Evolutionary conservation across 108 stramenopile genomes (phyloP).

Genomic region (Nannochloropsis salina): DNA sequence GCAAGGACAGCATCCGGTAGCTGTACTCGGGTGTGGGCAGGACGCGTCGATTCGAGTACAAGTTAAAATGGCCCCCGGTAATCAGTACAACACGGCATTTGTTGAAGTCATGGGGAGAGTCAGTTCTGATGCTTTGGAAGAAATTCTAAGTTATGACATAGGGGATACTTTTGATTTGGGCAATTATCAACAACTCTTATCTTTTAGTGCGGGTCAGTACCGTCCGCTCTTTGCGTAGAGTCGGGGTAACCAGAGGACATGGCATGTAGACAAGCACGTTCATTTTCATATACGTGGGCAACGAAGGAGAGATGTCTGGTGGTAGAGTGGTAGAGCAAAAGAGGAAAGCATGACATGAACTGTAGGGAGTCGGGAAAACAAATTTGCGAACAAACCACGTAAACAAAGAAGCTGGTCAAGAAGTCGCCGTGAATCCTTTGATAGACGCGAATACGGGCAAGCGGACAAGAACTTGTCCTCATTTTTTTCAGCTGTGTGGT

Average conservation of each 20-base stretch:
- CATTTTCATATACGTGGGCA: not conserved
- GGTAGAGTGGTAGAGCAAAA: too few relatives aligned
- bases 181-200: conserved; percentile 20
- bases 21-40: not conserved
- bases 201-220: not conserved
- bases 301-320: too few relatives aligned
- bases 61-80: conserved; percentile 6
- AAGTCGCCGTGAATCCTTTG: too few relatives aligned
- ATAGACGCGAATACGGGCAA: too few relatives aligned
- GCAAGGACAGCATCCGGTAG: not conserved
- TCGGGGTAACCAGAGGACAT: not conserved
- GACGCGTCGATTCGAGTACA: not conserved
- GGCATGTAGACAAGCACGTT: not conserved
- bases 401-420: too few relatives aligned
- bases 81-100: not conserved
- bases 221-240: conserved; percentile 17
- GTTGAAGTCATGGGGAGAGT: conserved; percentile 4
- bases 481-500: too few relatives aligned
- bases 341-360: too few relatives aligned
- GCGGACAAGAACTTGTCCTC: too few relatives aligned
- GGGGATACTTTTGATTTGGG: not conserved
- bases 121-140: not conserved
- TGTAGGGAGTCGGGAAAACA: too few relatives aligned
- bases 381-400: too few relatives aligned
- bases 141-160: not conserved